Evolutionary conservation across 306 rosid genomes (phyloP), one percentile per base, ranked within the genome.

Genomic region (Cyclanthera cordifolia): DNA sequence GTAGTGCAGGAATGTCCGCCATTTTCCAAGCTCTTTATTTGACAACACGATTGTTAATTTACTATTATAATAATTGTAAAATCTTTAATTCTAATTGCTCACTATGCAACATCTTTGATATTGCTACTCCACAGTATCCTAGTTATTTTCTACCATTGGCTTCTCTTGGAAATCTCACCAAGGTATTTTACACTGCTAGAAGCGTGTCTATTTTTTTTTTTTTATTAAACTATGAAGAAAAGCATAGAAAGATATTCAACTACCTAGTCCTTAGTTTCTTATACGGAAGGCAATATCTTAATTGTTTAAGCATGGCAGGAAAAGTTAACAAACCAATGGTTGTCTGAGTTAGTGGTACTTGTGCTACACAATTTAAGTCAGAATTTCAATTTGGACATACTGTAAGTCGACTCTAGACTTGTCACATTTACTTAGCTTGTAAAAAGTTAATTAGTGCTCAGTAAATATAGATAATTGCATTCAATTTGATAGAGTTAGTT

Each of bases 1-100:
- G 99, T 70, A 93, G 99, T 82, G 91, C 95, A 24, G 99, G 96
- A 83, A 89, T 96, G 99, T 93, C n/a, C n/a, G 46, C 67, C 67
- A 74, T 66, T 28, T 69, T 61, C 50, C 49, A 72, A 34, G 46
- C 75, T 58, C 74, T 73, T 34, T 68, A 59, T 79, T 81, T 67
- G 67, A n/a, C 75, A 50, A 24, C 51, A 68, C 30, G 24, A 65
- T 48, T 32, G 57, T 72, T 67, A 68, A 65, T 51, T 73, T 21
- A 51, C 70, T 76, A 58, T 68, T 30, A 45, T 30, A 66, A n/a
- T n/a, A n/a, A 49, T 73, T 57, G 56, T 52, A 50, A 68, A 57
- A 46, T 15, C 43, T 76, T 64, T 27, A 73, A 14, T 17, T 34
- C n/a, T 73, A 46, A 52, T 59, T 71, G 68, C 55, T 64, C 68